phyloP scores from a whole-genome alignment of 1,284 basidiomycete species.

The Vanrija pseudolonga region DNA sequence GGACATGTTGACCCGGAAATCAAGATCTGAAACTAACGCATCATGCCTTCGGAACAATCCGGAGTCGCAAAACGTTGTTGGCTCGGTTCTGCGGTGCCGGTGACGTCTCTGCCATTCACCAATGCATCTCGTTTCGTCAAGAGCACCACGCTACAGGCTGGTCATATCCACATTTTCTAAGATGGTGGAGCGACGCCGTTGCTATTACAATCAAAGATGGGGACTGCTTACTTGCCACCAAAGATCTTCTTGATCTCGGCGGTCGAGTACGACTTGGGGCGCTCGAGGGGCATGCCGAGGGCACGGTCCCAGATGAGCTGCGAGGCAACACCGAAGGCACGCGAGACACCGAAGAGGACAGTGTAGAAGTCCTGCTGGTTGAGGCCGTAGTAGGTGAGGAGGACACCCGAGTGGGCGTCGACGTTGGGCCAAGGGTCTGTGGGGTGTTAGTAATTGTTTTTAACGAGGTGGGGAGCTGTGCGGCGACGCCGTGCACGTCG shows the following conservation, averaged over 20 bases:
- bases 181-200: too few species aligned
- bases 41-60: too few species aligned
- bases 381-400: slow-evolving; percentile 74
- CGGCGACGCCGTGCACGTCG: too few species aligned
- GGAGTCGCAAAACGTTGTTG: too few species aligned
- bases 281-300: slow-evolving; percentile 61
- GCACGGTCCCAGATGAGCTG: slow-evolving; percentile 95
- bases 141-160: too few species aligned
- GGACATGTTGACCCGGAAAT: too few species aligned
- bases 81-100: too few species aligned
- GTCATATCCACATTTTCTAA: too few species aligned
- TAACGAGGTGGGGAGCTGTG: neutral
- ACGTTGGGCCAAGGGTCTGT: slow-evolving; percentile 68
- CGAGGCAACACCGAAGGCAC: slow-evolving; percentile 83
- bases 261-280: slow-evolving; percentile 53
- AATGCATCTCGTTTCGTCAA: too few species aligned
- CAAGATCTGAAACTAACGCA: too few species aligned
- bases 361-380: slow-evolving; percentile 92
- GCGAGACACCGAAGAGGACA: slow-evolving; percentile 93
- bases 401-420: slow-evolving; percentile 93
- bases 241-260: slow-evolving; percentile 50
- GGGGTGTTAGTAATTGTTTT: neutral
- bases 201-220: too few species aligned
- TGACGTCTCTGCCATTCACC: too few species aligned
- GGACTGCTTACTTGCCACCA: slow-evolving; percentile 28